These are phyloP conservation scores for Scolecobasidium constrictum DNA, from an alignment of 2,329 filamentous ascomycete species.

Conservation along the genomic window DNA sequence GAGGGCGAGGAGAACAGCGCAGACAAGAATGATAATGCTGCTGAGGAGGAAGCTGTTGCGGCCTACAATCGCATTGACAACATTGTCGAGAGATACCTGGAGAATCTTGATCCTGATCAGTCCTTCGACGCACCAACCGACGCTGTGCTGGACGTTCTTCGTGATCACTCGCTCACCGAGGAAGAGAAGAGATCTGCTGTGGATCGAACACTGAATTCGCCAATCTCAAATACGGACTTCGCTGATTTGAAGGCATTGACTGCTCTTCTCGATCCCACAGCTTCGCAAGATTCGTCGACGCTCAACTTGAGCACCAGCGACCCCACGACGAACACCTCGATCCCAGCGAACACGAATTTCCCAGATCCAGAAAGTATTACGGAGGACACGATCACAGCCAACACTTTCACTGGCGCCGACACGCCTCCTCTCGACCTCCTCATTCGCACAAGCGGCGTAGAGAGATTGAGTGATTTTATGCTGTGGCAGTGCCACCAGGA, in stretches of 20 bases:
- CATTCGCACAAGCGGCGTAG: constrained; percentile 84
- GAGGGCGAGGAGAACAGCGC: constrained; percentile 14
- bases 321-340: constrained; percentile 48
- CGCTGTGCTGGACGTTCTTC: constrained; percentile 5
- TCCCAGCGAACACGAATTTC: constrained; percentile 27
- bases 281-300: constrained; percentile 6
- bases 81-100: constrained; percentile 8
- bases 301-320: constrained; percentile 7
- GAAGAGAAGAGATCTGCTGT: constrained; percentile 5
- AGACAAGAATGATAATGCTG: constrained; percentile 1
- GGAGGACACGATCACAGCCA: constrained; percentile 65
- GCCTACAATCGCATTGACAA: constrained; percentile 6
- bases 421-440: constrained; percentile 85
- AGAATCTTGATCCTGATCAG: neutral
- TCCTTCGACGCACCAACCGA: constrained; percentile 8
- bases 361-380: constrained; percentile 85
- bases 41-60: constrained; percentile 6
- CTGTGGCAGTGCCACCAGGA: constrained; percentile 94
- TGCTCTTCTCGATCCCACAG: constrained; percentile 3
- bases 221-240: constrained; percentile 5
- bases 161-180: constrained; percentile 3
- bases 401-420: constrained; percentile 71
- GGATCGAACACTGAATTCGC: neutral
- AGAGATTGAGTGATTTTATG: constrained; percentile 93
- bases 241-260: constrained; percentile 7